Percentiles rank a stretch among this genome's conserved stretches.
Conservation (phyloP, 2,329 filamentous ascomycete genomes). For the Xenosphaeropsis pyriputrescens region DNA sequence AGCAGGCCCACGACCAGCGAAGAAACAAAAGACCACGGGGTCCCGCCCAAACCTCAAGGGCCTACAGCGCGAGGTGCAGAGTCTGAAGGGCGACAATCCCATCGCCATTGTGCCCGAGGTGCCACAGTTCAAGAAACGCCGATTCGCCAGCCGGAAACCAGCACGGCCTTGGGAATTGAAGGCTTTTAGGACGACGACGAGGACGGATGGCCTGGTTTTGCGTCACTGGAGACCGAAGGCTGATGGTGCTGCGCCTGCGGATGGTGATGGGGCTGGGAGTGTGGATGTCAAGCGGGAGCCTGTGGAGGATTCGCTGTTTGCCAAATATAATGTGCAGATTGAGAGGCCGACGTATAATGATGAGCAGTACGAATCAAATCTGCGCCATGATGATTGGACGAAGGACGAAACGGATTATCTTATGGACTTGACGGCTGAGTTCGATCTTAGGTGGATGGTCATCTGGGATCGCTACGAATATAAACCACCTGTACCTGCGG, state of each 20-base stretch:
- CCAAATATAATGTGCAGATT: slow-evolving; percentile 77
- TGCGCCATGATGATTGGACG: slow-evolving; percentile 69
- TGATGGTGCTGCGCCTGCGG: slow-evolving; percentile 22
- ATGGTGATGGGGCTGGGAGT: slow-evolving; percentile 19
- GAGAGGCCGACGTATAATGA: slow-evolving; percentile 71
- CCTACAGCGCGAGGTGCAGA: slow-evolving; percentile 50
- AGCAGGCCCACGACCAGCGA: slow-evolving; percentile 44
- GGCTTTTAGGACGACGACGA: slow-evolving; percentile 65
- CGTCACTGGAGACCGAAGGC: slow-evolving; percentile 68
- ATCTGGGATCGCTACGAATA: slow-evolving; percentile 91
- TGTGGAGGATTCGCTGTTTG: slow-evolving; percentile 52
- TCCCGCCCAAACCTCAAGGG: slow-evolving; percentile 47
- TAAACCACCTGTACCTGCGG: slow-evolving; percentile 27
- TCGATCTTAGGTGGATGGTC: slow-evolving; percentile 78
- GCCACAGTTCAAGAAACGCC: slow-evolving; percentile 42
- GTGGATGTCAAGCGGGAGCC: slow-evolving; percentile 23
- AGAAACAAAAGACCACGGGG: slow-evolving; percentile 58
- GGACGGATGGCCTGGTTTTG: slow-evolving; percentile 55
- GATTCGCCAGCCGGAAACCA: slow-evolving; percentile 37
- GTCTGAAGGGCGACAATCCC: slow-evolving; percentile 48
- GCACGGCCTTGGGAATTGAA: slow-evolving; percentile 50
- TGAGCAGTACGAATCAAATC: slow-evolving; percentile 66
- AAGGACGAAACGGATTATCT: slow-evolving; percentile 91
- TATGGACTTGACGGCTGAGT: slow-evolving; percentile 59
- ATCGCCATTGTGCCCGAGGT: slow-evolving; percentile 51